phyloP scores from a whole-genome alignment of 1,284 basidiomycete species.

The Ustilago lituana region DNA sequence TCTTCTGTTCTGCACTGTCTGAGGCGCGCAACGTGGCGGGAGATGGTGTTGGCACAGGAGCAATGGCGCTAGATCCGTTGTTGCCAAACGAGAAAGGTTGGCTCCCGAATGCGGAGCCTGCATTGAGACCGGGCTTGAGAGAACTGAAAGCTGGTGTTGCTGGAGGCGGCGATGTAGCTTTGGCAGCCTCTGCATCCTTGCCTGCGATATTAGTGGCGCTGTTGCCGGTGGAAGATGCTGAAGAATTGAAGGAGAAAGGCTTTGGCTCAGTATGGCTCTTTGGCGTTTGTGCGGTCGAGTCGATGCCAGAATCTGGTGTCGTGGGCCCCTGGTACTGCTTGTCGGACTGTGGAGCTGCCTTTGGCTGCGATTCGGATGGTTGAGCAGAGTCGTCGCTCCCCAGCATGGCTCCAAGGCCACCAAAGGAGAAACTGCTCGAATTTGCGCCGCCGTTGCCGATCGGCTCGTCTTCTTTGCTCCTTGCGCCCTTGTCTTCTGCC shows the following conservation, averaged over 20 bases:
- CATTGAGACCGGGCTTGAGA: constrained; percentile 29
- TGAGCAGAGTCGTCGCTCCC: constrained; percentile 23
- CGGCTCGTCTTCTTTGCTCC: constrained; percentile 10
- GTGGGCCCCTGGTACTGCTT: neutral
- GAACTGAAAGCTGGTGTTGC: constrained; percentile 34
- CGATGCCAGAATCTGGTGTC: constrained; percentile 10
- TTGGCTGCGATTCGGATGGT: constrained; percentile 6
- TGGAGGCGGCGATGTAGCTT: constrained; percentile 23
- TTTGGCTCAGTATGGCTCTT: constrained; percentile 15
- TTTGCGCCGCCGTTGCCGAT: constrained; percentile 6
- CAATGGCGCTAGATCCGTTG: constrained; percentile 10
- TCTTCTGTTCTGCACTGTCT: neutral
- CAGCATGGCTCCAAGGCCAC: constrained; percentile 27
- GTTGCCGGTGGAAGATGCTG: neutral
- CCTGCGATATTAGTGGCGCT: neutral
- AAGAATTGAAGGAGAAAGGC: constrained; percentile 28
- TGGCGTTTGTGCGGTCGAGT: constrained; percentile 18
- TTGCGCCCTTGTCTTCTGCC: constrained; percentile 27
- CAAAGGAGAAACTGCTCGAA: constrained; percentile 48
- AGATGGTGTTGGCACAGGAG: constrained; percentile 1
- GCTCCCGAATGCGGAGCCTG: constrained; percentile 25
- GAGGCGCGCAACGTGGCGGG: neutral
- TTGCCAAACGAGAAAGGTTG: constrained; percentile 38
- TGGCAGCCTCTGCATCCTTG: constrained; percentile 5
- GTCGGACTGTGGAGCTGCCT: constrained; percentile 1